Evolutionary conservation across 1,284 basidiomycete genomes (phyloP).

Genomic region (Apiotrichum sp.): DNA sequence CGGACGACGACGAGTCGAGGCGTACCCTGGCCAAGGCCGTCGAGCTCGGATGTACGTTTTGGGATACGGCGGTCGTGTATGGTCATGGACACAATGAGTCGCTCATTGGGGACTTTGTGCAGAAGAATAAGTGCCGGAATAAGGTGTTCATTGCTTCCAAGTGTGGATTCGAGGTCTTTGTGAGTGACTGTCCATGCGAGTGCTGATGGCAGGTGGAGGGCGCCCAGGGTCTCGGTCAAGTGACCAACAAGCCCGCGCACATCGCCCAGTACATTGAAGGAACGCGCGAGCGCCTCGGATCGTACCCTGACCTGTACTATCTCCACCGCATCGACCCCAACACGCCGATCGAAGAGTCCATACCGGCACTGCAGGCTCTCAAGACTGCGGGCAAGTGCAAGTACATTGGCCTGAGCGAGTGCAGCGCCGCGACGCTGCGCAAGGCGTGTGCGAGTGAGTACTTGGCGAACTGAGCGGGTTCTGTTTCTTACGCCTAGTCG

Average conservation of each 20-base stretch:
- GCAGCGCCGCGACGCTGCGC: slow-evolving; percentile 55
- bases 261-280: slow-evolving; percentile 38
- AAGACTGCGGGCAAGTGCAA: slow-evolving; percentile 43
- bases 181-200: background rate
- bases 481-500: slow-evolving; percentile 23
- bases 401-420: slow-evolving; percentile 54
- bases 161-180: slow-evolving; percentile 35
- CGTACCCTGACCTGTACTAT: slow-evolving; percentile 47
- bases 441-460: slow-evolving; percentile 52
- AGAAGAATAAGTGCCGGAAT: slow-evolving; percentile 28
- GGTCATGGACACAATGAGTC: slow-evolving; percentile 43
- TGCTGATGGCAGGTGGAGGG: slow-evolving; percentile 4
- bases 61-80: slow-evolving; percentile 37
- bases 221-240: background rate
- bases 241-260: slow-evolving; percentile 33
- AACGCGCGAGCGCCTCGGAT: slow-evolving; percentile 38
- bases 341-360: slow-evolving; percentile 34
- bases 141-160: slow-evolving; percentile 47
- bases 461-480: background rate
- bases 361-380: slow-evolving; percentile 37
- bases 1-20: slow-evolving; percentile 21
- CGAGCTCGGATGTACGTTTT: slow-evolving; percentile 39
- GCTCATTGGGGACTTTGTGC: slow-evolving; percentile 41
- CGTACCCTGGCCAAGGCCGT: slow-evolving; percentile 26
- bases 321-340: slow-evolving; percentile 42